Conservation (phyloP, 2,329 filamentous ascomycete species). For the Kalaharituber pfeilii region DNA sequence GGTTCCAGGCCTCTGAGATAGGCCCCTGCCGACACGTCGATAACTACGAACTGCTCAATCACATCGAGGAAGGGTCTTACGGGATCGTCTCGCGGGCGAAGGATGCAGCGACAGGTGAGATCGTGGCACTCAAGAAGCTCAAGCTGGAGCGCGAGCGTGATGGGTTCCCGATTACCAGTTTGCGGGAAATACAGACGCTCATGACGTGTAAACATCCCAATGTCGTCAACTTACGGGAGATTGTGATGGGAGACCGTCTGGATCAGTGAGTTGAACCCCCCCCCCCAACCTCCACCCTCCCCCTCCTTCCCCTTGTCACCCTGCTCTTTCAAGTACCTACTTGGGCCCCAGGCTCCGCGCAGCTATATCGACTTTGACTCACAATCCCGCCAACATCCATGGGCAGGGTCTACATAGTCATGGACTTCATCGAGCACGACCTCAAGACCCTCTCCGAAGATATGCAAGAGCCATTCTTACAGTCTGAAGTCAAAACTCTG, state of each 20-base stretch:
- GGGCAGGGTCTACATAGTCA: slow-evolving; percentile 69
- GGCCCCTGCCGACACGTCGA: slow-evolving; percentile 57
- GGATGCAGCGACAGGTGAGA: slow-evolving; percentile 52
- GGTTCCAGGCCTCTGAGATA: slow-evolving; percentile 49
- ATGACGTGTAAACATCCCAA: slow-evolving; percentile 65
- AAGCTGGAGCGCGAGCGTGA: slow-evolving; percentile 70
- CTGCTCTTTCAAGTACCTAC: neutral
- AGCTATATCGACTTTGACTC: slow-evolving; percentile 21
- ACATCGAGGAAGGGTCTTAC: slow-evolving; percentile 95
- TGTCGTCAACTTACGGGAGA: slow-evolving; percentile 64
- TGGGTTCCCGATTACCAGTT: slow-evolving; percentile 77
- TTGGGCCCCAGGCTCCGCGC: slow-evolving; percentile 26
- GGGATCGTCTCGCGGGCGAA: slow-evolving; percentile 79
- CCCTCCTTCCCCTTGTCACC: neutral
- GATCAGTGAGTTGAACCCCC: slow-evolving; percentile 34
- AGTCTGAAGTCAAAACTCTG: slow-evolving; percentile 82
- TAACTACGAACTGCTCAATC: slow-evolving; percentile 81
- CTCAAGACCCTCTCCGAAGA: slow-evolving; percentile 83
- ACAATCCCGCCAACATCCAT: slow-evolving; percentile 9
- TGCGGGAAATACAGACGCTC: slow-evolving; percentile 86
- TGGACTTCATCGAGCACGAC: slow-evolving; percentile 96
- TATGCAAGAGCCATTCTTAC: slow-evolving; percentile 84
- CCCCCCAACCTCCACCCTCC: neutral
- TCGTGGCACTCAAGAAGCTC: slow-evolving; percentile 84
- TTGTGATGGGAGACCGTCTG: slow-evolving; percentile 55